A percentile compares a stretch with the other conserved stretches of the same genome.
phyloP scores from a whole-genome alignment of 169 alveolate genomes.

The Amoebophrya sp. region DNA sequence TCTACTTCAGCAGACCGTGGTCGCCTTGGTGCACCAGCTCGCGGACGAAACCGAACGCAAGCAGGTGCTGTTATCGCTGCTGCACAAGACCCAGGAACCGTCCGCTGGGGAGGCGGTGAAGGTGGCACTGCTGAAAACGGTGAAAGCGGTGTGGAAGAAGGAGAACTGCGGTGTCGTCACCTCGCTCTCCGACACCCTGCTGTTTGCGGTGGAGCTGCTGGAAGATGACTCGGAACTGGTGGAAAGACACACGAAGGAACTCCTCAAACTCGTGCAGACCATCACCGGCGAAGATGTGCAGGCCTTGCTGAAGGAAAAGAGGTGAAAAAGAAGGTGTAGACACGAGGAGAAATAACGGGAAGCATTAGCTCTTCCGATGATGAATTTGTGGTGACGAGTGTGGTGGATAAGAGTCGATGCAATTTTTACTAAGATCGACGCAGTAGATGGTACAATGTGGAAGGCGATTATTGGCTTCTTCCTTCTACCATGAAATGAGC shows the following conservation, averaged over 20 bases:
- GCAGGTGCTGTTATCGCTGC: not conserved
- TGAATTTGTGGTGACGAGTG: too few species aligned
- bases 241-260: not conserved
- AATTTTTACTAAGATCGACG: too few species aligned
- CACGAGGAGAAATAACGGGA: too few species aligned
- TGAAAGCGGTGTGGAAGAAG: not conserved
- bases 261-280: not conserved
- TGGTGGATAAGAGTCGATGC: too few species aligned
- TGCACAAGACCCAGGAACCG: conserved; percentile 1
- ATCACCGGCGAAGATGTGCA: not conserved
- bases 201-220: conserved; percentile 10
- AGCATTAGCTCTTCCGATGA: too few species aligned
- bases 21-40: not conserved
- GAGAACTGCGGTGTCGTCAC: not conserved
- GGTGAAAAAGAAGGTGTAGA: not conserved
- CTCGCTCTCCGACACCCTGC: not conserved
- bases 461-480: too few species aligned
- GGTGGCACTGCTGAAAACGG: not conserved
- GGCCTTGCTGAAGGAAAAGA: not conserved
- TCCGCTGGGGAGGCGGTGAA: not conserved
- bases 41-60: not conserved
- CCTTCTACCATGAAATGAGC: too few species aligned
- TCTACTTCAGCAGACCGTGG: not conserved
- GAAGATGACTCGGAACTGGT: not conserved
- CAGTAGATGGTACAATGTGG: too few species aligned